Evolutionary conservation across 2,329 filamentous ascomycete species (phyloP), one percentile per base, ranked within the genome.

Genomic region (Claviceps africana): DNA sequence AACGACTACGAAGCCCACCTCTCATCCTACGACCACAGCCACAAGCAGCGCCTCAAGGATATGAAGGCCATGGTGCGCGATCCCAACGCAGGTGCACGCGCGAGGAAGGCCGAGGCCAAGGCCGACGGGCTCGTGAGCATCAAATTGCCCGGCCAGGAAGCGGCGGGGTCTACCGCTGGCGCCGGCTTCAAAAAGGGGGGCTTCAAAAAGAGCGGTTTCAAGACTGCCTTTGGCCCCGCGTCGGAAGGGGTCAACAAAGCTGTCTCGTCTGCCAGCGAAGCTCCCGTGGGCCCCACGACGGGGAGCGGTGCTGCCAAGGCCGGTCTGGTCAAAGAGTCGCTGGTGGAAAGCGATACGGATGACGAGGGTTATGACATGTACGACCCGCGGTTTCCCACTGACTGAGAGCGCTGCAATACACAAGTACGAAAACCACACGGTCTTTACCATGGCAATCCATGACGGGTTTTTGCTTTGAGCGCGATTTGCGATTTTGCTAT

Each of bases 1-100:
- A 91, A 94, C 64, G 91, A 97, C 66, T 96, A 94, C 67, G 91
- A 97, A 68, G 85, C 90, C 8, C 93, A 98, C 67, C 86, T 96
- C 53, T 83, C 83, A 57, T 93, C 86, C 61, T 97, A 97, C 68
- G 93, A 97, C 65, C 93, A 98, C 70, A 86, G 87, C 60, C 93
- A 98, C 69, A 90, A 89, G 66, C 89, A 94, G 71, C 85, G 87
- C 48, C 78, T 90, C 54, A 87, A 88, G 68, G 86, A 93, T 61
- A 89, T 91, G 86, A 88, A 88, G 69, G 82, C 86, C 61, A 84
- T 90, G 74, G 82, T 85, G 33, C 81, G 83, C 58, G 83, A 88
- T 58, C 82, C 85, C 1, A 77, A 75, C 51, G 82, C 81, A 25
- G 77, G 75, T 15, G 78, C 75, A 22, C 79, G 81, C 58, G 81